Evolutionary conservation across 2,329 filamentous ascomycete genomes (phyloP), one percentile per base, ranked within the genome.

Genomic region (Dactylellina sp.): DNA sequence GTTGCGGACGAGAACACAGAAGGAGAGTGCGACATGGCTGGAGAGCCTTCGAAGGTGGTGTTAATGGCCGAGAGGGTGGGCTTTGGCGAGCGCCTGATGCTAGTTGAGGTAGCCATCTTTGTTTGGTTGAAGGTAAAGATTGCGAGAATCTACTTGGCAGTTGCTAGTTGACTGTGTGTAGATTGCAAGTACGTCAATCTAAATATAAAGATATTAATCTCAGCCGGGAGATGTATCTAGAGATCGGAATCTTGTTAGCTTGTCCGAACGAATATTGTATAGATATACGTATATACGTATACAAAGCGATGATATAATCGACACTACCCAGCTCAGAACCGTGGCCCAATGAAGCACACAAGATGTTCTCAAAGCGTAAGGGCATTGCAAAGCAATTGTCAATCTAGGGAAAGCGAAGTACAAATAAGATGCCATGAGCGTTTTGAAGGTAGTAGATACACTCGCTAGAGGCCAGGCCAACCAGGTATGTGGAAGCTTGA

Each of bases 1-100:
- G 71, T 75, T 3, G 71, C 61, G 5, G 71, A 75, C n/a, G 71
- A 75, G 63, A 75, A 75, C 12, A 66, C 61, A 4, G 71, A 63
- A 1, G 62, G 57, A 4, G 59, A 70, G 11, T 68, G 71, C n/a
- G 71, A 63, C 42, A 64, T 49, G 16, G 71, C 57, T 22, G 64
- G 71, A 14, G 71, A 70, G 37, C 42, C n/a, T n/a, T n/a, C 62
- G 52, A 75, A 70, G 35, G 71, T 62, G 14, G 71, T 75, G 24
- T 75, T 75, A 12, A 75, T 75, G 32, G 71, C 63, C n/a, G 50
- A 46, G 20, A 75, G 71, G 12, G 70, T 66, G 7, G 70, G 70
- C 56, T 74, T 74, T 16, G 61, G 50, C 20, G 62, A 74, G 20
- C 70, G 53, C 35, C 53, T 66, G 53, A 56, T 49, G 9, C 61